Conservation (phyloP, 352 stramenopile genomes). For the Thalassiosira delicatula region DNA sequence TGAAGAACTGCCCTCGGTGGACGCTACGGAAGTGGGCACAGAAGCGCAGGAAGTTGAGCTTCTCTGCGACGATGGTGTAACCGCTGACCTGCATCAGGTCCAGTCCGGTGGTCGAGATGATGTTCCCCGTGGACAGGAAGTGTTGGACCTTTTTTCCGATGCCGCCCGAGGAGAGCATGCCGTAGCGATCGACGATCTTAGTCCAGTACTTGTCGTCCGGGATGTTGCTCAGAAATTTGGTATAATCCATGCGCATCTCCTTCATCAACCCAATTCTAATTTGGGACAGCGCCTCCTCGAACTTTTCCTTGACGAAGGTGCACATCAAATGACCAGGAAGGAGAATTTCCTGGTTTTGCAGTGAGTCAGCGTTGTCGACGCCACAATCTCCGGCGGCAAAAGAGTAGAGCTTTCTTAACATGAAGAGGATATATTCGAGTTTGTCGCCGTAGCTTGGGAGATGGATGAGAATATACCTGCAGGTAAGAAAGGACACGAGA, state of each 20-base stretch:
- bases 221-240: slow-evolving; percentile 72
- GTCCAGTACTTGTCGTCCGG: slow-evolving; percentile 86
- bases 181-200: slow-evolving; percentile 82
- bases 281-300: slow-evolving; percentile 91
- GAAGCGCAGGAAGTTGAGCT: slow-evolving; percentile 99
- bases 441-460: slow-evolving; percentile 89
- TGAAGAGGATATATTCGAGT: slow-evolving; percentile 94
- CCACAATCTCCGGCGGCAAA: slow-evolving; percentile 85
- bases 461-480: slow-evolving; percentile 97
- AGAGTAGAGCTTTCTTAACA: slow-evolving; percentile 98
- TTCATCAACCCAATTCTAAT: slow-evolving; percentile 80
- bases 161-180: slow-evolving; percentile 80
- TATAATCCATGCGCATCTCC: slow-evolving; percentile 83
- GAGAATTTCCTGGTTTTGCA: slow-evolving; percentile 97
- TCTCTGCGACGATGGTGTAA: slow-evolving; percentile 99
- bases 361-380: slow-evolving; percentile 97
- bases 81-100: slow-evolving; percentile 96
- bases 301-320: slow-evolving; percentile 98
- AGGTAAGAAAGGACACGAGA: slow-evolving; percentile 25
- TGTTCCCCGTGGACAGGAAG: slow-evolving; percentile 98
- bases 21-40: slow-evolving; percentile 98
- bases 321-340: slow-evolving; percentile 92
- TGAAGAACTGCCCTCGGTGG: slow-evolving; percentile 98
- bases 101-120: slow-evolving; percentile 94
- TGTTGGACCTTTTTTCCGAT: slow-evolving; percentile 97